Conservation (phyloP, 2,329 filamentous ascomycete species). For the Fusarium sp. region DNA sequence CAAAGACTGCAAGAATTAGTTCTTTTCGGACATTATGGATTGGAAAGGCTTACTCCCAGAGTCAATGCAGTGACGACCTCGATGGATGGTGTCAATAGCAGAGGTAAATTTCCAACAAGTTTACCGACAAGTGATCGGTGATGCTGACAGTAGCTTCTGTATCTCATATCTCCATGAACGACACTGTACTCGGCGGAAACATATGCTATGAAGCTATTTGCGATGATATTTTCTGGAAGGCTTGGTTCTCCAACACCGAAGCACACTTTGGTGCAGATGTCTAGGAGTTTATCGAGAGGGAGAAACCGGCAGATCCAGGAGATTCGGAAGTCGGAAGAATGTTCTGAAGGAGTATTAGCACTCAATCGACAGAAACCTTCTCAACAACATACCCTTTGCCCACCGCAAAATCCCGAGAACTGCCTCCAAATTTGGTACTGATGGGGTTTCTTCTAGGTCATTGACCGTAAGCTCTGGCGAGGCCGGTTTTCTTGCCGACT, state of each 20-base stretch:
- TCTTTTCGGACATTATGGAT: fast-evolving
- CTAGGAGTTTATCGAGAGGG: constrained; percentile 47
- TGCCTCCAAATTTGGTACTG: constrained; percentile 47
- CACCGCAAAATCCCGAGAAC: constrained; percentile 47
- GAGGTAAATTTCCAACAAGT: constrained; percentile 44
- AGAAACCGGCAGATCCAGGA: constrained; percentile 50
- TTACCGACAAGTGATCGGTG: constrained; percentile 46
- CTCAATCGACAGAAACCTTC: fast-evolving
- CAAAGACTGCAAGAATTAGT: constrained; percentile 41
- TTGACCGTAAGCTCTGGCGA: no score
- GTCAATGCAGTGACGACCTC: constrained; percentile 51
- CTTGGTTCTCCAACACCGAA: constrained; percentile 51
- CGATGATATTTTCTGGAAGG: constrained; percentile 49
- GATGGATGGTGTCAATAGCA: constrained; percentile 48
- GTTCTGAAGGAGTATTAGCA: constrained; percentile 31
- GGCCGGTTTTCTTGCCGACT: not conserved
- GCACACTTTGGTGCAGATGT: constrained; percentile 51
- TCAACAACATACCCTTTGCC: constrained; percentile 44
- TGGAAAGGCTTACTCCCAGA: constrained; percentile 45
- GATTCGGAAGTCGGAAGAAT: constrained; percentile 43
- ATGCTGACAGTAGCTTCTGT: constrained; percentile 39
- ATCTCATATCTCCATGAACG: constrained; percentile 38
- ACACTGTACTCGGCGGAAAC: constrained; percentile 50
- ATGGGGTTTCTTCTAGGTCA: not conserved
- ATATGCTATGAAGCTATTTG: constrained; percentile 52